These are phyloP conservation scores for Wallacemonas sp. DNA, from an alignment of 208 protist genomes.

Conservation along the genomic window DNA sequence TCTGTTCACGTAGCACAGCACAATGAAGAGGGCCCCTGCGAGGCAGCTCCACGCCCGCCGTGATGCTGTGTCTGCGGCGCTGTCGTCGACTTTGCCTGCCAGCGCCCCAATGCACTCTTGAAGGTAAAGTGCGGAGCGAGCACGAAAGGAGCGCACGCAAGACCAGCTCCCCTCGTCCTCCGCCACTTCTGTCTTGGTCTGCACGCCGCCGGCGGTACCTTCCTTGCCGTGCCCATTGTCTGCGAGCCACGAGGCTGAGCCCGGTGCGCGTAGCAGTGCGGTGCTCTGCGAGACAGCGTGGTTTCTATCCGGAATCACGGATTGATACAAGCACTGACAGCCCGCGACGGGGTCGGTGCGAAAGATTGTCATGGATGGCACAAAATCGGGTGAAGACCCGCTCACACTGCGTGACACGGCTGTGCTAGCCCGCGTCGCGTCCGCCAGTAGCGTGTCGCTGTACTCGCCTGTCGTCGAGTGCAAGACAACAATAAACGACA, in stretches of 20 bases:
- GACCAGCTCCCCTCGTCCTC: background rate
- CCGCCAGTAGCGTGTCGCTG: slow-evolving; percentile 38
- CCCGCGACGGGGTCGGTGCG: slow-evolving; percentile 61
- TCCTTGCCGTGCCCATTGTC: no score
- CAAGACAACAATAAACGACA: slow-evolving; percentile 58
- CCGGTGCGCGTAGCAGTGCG: background rate
- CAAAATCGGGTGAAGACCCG: slow-evolving; percentile 53
- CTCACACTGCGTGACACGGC: slow-evolving; percentile 49
- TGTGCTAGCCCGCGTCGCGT: slow-evolving; percentile 44
- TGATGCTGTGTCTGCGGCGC: background rate
- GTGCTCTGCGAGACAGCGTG: slow-evolving; percentile 29
- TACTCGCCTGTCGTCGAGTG: slow-evolving; percentile 55
- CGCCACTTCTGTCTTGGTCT: background rate
- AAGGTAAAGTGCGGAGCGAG: slow-evolving; percentile 8
- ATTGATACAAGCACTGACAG: slow-evolving; percentile 60
- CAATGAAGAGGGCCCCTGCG: slow-evolving; percentile 60
- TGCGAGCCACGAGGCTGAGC: slow-evolving; percentile 10
- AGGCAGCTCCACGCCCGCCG: slow-evolving; percentile 54
- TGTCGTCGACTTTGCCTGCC: background rate
- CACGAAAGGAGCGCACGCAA: slow-evolving; percentile 5
- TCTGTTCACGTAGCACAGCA: slow-evolving; percentile 48
- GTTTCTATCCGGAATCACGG: slow-evolving; percentile 43
- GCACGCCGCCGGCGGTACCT: no score
- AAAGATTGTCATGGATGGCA: slow-evolving; percentile 59
- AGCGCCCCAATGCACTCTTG: slow-evolving; percentile 4